Evolutionary conservation across 2,329 filamentous ascomycete genomes (phyloP), one percentile per base, ranked within the genome.

Genomic region (Daldinia sp.): DNA sequence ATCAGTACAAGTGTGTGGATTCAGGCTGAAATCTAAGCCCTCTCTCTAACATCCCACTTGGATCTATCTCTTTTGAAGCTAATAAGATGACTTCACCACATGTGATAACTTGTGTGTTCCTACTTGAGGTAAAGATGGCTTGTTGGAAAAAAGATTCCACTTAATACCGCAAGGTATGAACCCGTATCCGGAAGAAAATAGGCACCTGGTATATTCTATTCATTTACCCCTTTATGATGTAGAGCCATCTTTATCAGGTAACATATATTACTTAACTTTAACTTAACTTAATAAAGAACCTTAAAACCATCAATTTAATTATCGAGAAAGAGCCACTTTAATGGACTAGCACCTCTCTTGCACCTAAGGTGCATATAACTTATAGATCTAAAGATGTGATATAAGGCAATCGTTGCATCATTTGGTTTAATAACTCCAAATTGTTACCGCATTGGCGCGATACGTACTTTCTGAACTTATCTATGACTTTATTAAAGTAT

Each of bases 381-480:
- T 29, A 55, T 47, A 19, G 1, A 29, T n/a, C n/a, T n/a, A 21
- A 64, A 63, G 61, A 54, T 64, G 61, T 39, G 58, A 67, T 66
- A 45, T 29, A 43, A 56, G 32, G 34, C 49, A 35, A 52, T 53
- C n/a, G 58, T 64, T 53, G 45, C 61, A 61, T 66, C 54, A 59
- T 58, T 15, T 17, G 30, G 53, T 29, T 52, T 34, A 15, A 48
- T 10, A 48, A 23, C 15, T 17, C 37, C 3, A 32, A 37, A 15
- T n/a, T n/a, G n/a, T n/a, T n/a, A n/a, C n/a, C n/a, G n/a, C n/a
- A n/a, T n/a, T n/a, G n/a, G n/a, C n/a, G n/a, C n/a, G n/a, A n/a
- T n/a, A n/a, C n/a, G n/a, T n/a, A n/a, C n/a, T n/a, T n/a, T n/a
- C n/a, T n/a, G n/a, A n/a, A n/a, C n/a, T n/a, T n/a, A n/a, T n/a